Conservation (phyloP, 805 yeast genomes). For the Saccharomyces paradoxus region DNA sequence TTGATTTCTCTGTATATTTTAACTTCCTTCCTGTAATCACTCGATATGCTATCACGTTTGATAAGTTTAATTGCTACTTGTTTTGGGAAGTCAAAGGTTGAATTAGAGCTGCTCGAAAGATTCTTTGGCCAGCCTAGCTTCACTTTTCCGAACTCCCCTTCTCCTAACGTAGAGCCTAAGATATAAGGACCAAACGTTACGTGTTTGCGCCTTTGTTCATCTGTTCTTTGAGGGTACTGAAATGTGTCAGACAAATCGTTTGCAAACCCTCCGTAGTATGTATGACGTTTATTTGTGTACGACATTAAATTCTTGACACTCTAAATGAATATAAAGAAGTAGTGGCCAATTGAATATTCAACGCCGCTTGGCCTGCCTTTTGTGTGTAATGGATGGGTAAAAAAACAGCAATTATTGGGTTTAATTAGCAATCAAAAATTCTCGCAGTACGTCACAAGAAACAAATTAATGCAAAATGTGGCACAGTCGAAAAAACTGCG, state of each 20-base stretch:
- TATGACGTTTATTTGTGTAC: conserved; percentile 22
- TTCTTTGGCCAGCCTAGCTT: conserved; percentile 95
- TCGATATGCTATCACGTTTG: conserved; percentile 77
- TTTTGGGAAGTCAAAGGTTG: conserved; percentile 37
- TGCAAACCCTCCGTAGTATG: conserved; percentile 26
- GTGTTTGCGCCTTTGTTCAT: conserved; percentile 41
- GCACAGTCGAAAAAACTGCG: neutral
- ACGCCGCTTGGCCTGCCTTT: neutral
- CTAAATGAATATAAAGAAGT: conserved; percentile 16
- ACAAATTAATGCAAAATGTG: neutral
- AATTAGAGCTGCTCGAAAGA: neutral
- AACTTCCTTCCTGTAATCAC: conserved; percentile 73
- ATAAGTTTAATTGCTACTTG: conserved; percentile 93
- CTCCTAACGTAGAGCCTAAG: conserved; percentile 89
- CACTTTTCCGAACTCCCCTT: conserved; percentile 98
- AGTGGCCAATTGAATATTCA: neutral
- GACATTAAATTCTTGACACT: conserved; percentile 9
- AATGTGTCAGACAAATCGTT: neutral
- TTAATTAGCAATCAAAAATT: neutral
- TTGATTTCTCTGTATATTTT: conserved; percentile 91
- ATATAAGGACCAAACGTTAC: conserved; percentile 84
- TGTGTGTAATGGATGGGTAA: neutral
- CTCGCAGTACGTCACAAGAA: neutral
- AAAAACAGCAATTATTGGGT: neutral
- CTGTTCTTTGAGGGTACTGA: neutral